Conservation (phyloP, 2,329 filamentous ascomycete genomes). For the Aspergillus japonicus region DNA sequence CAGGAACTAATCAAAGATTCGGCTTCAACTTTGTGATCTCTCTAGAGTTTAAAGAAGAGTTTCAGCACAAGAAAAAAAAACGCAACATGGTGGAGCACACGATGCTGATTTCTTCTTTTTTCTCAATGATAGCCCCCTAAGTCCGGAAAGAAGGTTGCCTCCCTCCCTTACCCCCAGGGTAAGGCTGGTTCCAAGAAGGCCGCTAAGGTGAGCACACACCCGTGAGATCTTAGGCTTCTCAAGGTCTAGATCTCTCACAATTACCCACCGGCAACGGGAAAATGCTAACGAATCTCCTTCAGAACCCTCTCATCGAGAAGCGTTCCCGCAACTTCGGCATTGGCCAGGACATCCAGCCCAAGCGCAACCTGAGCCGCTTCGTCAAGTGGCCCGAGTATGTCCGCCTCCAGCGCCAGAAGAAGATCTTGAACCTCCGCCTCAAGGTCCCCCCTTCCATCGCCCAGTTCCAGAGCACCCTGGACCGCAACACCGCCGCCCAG, state of each 20-base stretch:
- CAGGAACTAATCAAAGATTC: slow-evolving; percentile 49
- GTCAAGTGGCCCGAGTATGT: slow-evolving; percentile 99
- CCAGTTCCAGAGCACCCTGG: slow-evolving; percentile 96
- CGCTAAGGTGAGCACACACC: slow-evolving; percentile 73
- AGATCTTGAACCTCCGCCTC: slow-evolving; percentile 97
- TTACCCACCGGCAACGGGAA: too few species aligned
- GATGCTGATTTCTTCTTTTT: slow-evolving; percentile 79
- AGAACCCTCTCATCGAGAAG: slow-evolving; percentile 99
- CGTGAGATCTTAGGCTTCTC: too few species aligned
- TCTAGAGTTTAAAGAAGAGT: slow-evolving; percentile 70
- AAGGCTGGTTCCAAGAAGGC: slow-evolving; percentile 93
- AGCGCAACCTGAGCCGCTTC: slow-evolving; percentile 94
- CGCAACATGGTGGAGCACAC: slow-evolving; percentile 66
- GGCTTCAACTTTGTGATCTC: slow-evolving; percentile 54
- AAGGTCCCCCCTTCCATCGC: slow-evolving; percentile 97
- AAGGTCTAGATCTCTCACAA: too few species aligned
- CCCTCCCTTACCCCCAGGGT: slow-evolving; percentile 92
- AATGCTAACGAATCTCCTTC: slow-evolving; percentile 19
- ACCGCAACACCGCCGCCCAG: slow-evolving; percentile 95
- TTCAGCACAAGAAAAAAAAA: slow-evolving; percentile 60
- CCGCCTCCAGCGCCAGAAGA: slow-evolving; percentile 88
- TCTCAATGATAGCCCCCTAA: slow-evolving; percentile 99
- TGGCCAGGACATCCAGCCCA: slow-evolving; percentile 97
- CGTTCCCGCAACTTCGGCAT: slow-evolving; percentile 96
- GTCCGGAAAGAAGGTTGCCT: slow-evolving; percentile 92